phyloP scores from a whole-genome alignment of 257 asterid genomes.

The Scutellaria barbata region DNA sequence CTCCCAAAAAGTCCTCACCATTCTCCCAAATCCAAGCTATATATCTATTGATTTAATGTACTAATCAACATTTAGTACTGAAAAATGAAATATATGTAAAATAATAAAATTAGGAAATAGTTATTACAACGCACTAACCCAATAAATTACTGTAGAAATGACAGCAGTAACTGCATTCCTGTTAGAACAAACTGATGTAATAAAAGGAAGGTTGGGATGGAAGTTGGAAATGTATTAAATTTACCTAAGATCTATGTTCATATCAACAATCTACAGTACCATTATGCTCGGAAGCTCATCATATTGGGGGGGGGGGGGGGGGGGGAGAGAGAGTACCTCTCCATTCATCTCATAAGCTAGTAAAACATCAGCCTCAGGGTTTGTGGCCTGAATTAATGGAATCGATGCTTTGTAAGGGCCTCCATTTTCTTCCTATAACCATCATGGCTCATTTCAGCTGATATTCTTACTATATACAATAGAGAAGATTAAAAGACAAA shows the following conservation, averaged over 20 bases:
- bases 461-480: constrained; percentile 17
- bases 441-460: constrained; percentile 30
- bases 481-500: constrained; percentile 25
- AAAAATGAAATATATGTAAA: no score
- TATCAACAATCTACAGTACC: background rate
- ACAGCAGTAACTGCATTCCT: no score
- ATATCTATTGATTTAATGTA: no score
- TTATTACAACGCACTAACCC: no score
- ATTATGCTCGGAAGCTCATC: constrained; percentile 13
- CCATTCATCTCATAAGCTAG: constrained; percentile 99
- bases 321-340: constrained; percentile 55
- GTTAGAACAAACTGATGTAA: no score
- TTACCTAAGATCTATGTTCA: background rate
- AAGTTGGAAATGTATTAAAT: no score
- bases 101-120: no score
- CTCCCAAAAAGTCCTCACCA: no score
- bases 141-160: no score
- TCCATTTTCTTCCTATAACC: constrained; percentile 86
- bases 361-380: constrained; percentile 90
- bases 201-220: no score
- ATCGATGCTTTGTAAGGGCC: constrained; percentile 98
- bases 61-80: no score
- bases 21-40: no score
- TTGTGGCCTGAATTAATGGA: constrained; percentile 86
- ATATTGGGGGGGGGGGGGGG: background rate